Conservation (phyloP, 2,329 filamentous ascomycete species). For the Cladosporium sp. region DNA sequence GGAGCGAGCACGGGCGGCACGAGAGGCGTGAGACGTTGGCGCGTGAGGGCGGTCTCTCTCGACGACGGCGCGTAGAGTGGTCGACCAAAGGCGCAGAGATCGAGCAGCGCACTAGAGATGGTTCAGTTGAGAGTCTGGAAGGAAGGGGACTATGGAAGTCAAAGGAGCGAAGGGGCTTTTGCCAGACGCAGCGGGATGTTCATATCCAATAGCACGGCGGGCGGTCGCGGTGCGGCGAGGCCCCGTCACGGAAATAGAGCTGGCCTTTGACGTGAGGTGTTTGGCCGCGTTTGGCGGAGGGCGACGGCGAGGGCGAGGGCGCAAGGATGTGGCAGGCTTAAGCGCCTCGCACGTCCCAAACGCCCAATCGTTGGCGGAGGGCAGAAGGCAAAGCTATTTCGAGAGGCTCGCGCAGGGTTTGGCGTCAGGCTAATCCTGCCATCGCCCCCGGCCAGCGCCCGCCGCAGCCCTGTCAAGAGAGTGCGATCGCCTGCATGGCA, state of each 20-base stretch:
- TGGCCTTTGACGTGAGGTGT: not conserved
- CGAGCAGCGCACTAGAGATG: not conserved
- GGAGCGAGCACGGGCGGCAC: constrained; percentile 6
- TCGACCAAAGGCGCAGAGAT: too few species aligned
- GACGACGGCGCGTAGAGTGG: not conserved
- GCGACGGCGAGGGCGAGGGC: not conserved
- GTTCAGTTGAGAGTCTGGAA: not conserved
- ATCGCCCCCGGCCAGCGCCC: not conserved
- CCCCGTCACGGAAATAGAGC: constrained; percentile 10
- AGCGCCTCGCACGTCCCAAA: constrained; percentile 7
- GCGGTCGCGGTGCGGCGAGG: constrained; percentile 7
- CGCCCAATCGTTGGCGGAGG: not conserved
- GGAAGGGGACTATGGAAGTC: not conserved
- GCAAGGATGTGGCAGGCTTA: not conserved
- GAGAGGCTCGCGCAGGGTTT: constrained; percentile 7
- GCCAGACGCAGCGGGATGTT: not conserved
- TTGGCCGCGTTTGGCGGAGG: not conserved
- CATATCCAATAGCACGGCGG: constrained; percentile 8
- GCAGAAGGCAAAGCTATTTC: constrained; percentile 7
- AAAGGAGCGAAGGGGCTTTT: not conserved
- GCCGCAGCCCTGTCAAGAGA: constrained; percentile 2
- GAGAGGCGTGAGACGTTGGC: not conserved
- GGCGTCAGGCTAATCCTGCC: constrained; percentile 11
- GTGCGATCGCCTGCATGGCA: constrained; percentile 5
- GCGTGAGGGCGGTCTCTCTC: not conserved